Conservation (phyloP, 495 filamentous ascomycete genomes). For the Penicillium roqueforti region DNA sequence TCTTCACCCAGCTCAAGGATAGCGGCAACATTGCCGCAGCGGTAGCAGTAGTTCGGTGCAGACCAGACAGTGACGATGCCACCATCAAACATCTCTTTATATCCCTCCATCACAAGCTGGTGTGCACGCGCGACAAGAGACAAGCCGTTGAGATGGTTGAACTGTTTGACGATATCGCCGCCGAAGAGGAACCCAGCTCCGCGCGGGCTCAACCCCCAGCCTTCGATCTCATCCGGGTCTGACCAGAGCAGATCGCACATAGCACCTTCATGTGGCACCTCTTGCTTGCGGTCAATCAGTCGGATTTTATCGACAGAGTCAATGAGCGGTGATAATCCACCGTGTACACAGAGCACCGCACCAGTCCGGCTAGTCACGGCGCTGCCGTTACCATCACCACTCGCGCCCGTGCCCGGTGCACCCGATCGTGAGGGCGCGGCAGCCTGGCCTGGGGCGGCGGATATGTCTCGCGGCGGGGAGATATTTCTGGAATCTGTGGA, state of each 20-base stretch:
- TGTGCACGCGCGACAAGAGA: constrained; percentile 90
- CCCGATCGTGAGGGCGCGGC: constrained; percentile 50
- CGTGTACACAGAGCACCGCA: constrained; percentile 92
- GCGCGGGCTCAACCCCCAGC: constrained; percentile 91
- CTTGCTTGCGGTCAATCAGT: constrained; percentile 91
- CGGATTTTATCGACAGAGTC: constrained; percentile 96
- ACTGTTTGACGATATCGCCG: constrained; percentile 90
- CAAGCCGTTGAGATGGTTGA: constrained; percentile 91
- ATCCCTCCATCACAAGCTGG: constrained; percentile 98
- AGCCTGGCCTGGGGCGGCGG: constrained; percentile 36
- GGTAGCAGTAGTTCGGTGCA: constrained; percentile 97
- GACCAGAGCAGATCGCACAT: constrained; percentile 99
- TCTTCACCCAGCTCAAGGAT: constrained; percentile 93
- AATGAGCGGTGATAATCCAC: constrained; percentile 84
- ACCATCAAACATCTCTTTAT: constrained; percentile 97
- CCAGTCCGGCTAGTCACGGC: constrained; percentile 56
- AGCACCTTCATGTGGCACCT: constrained; percentile 96
- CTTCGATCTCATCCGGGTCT: constrained; percentile 97
- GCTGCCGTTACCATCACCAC: constrained; percentile 60
- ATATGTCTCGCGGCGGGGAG: constrained; percentile 45
- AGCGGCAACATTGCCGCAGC: constrained; percentile 94
- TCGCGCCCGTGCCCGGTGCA: constrained; percentile 74
- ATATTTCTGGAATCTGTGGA: constrained; percentile 37
- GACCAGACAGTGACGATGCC: constrained; percentile 96
- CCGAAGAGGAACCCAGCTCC: constrained; percentile 97